Evolutionary conservation across 345 rosid genomes (phyloP).

Genomic region (Geranium brycei): DNA sequence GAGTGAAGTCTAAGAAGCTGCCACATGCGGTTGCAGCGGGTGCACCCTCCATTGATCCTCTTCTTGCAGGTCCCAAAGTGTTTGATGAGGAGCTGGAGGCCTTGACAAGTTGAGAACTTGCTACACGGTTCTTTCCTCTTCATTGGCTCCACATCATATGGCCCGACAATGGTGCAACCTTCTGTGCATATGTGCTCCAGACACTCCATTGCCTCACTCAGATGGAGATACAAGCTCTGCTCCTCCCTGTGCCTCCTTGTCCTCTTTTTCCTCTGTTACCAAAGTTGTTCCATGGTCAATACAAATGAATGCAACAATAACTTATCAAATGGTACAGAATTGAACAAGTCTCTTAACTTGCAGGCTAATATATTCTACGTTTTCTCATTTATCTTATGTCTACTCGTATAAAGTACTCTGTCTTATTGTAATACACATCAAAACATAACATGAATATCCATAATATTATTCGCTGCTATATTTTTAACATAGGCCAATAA

Average conservation of each 20-base stretch:
- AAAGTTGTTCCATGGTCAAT: background rate
- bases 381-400: too few relatives aligned
- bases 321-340: too few relatives aligned
- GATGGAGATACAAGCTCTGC: slow-evolving; percentile 50
- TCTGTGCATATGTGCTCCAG: slow-evolving; percentile 76
- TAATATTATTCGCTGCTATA: too few relatives aligned
- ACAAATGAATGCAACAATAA: background rate
- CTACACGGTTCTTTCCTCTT: slow-evolving; percentile 34
- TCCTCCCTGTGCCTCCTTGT: slow-evolving; percentile 37
- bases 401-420: too few relatives aligned
- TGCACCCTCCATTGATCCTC: slow-evolving; percentile 58
- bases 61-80: slow-evolving; percentile 63
- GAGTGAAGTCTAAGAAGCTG: slow-evolving; percentile 86
- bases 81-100: slow-evolving; percentile 61
- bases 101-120: slow-evolving; percentile 59
- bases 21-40: slow-evolving; percentile 79
- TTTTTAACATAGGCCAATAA: too few relatives aligned
- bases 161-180: slow-evolving; percentile 74
- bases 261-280: slow-evolving; percentile 59
- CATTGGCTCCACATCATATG: slow-evolving; percentile 26
- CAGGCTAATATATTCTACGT: too few relatives aligned
- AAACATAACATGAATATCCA: too few relatives aligned
- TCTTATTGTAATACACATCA: too few relatives aligned
- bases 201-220: slow-evolving; percentile 83
- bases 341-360: too few relatives aligned